These are phyloP conservation scores for Exidia glandulosa DNA, from an alignment of 768 basidiomycete species.

Conservation along the genomic window DNA sequence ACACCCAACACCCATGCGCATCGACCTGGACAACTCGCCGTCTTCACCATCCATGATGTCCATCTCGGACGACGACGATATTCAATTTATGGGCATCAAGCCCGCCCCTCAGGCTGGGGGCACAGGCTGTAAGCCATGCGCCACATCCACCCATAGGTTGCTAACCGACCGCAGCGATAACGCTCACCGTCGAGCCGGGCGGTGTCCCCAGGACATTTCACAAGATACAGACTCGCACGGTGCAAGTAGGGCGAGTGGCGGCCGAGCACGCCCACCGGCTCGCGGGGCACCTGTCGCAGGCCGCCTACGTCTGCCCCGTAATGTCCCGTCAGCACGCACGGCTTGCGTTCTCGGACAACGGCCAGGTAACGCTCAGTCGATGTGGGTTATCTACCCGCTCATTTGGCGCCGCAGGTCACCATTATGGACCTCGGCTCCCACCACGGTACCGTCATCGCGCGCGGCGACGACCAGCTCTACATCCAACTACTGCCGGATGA, in stretches of 20 bases:
- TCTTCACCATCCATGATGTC: background rate
- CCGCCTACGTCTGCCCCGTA: conserved; percentile 60
- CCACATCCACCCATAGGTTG: background rate
- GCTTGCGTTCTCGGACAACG: conserved; percentile 59
- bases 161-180: background rate
- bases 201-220: background rate
- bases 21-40: too few species aligned
- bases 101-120: background rate
- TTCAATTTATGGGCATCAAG: background rate
- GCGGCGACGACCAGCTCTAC: conserved; percentile 36
- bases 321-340: conserved; percentile 72
- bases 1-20: too few species aligned
- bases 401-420: conserved; percentile 39
- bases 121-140: background rate
- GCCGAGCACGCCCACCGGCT: background rate
- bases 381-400: background rate
- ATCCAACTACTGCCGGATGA: conserved; percentile 43
- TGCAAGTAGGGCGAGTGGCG: background rate
- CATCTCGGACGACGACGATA: background rate
- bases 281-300: background rate
- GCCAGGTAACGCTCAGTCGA: conserved; percentile 38
- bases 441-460: conserved; percentile 63
- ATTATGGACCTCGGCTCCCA: conserved; percentile 63
- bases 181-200: background rate
- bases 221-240: background rate